Evolutionary conservation across 345 rosid genomes (phyloP), one percentile per base, ranked within the genome.

Genomic region (Pugionium cornutum): DNA sequence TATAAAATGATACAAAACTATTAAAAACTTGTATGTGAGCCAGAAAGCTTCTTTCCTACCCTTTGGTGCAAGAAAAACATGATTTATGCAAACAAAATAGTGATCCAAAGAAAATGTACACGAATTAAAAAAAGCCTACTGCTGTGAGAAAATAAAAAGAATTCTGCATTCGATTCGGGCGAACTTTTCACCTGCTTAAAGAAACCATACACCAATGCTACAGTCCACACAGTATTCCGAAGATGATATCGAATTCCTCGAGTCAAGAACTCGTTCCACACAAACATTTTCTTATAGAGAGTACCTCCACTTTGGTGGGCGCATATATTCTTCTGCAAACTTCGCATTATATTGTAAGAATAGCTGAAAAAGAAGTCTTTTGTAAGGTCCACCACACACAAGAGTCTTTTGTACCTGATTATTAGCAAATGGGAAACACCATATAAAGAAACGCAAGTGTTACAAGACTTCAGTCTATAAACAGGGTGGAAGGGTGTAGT

Each of bases 301-400:
- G 84, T 80, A 41, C 69, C 86, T 11, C 91, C 92, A 74, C 82
- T 78, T 80, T 83, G 82, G 61, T 68, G 79, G 64, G 81, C 74
- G 73, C 83, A 85, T 79, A 84, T 68, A 78, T 95, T 95, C 64
- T 80, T 87, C 75, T 95, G 99, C 69, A 91, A 95, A 79, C 96
- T 83, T 68, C 86, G 74, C 99, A 95, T 91, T 37, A 91, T 76
- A 80, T 87, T 89, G 84, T 89, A 89, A 5, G 99, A 91, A 78
- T 95, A 95, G 82, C 99, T 95, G 79, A 89, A 95, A 78, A 82
- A 94, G 95, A 95, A 95, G 87, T 95, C 96, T 82, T 91, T 91
- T 1, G 97, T 95, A 55, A 95, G 95, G 82, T 95, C 96, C 76
- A 95, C 87, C 40, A 76, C 74, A 86, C 86, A 77, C 36, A 95